These are phyloP conservation scores for Sporothrix globosa DNA, from an alignment of 2,329 filamentous ascomycete genomes.

Conservation along the genomic window DNA sequence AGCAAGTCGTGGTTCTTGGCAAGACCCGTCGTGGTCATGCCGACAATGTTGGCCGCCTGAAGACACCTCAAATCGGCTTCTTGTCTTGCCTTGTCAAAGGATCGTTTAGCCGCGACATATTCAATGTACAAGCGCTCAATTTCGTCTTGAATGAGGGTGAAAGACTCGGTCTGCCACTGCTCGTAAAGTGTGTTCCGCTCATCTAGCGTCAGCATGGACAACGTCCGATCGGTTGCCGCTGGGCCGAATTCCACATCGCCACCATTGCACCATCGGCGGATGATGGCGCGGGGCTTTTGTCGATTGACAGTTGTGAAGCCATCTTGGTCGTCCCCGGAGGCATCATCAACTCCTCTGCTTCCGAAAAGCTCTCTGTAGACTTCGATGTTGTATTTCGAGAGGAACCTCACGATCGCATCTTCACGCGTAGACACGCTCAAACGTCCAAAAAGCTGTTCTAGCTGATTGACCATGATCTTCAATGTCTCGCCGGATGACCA, in stretches of 20 bases:
- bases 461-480: background rate
- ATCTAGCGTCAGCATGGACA: background rate
- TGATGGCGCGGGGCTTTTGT: background rate
- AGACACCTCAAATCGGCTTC: constrained; percentile 48
- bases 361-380: background rate
- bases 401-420: background rate
- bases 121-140: background rate
- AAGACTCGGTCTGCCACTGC: constrained; percentile 23
- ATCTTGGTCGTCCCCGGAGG: background rate
- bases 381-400: background rate
- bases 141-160: background rate
- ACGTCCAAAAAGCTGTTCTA: background rate
- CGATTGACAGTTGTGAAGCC: background rate
- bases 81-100: constrained; percentile 35
- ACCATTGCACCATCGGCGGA: background rate
- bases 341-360: background rate
- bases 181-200: constrained; percentile 1
- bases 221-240: background rate
- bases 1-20: constrained; percentile 57
- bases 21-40: constrained; percentile 63
- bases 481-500: background rate
- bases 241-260: background rate
- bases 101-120: constrained; percentile 7
- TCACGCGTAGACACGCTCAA: background rate
- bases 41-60: constrained; percentile 53